A percentile compares a stretch with the other conserved stretches of the same genome.
Conservation (phyloP, 257 asterid species). For the Ilex aquifolium region DNA sequence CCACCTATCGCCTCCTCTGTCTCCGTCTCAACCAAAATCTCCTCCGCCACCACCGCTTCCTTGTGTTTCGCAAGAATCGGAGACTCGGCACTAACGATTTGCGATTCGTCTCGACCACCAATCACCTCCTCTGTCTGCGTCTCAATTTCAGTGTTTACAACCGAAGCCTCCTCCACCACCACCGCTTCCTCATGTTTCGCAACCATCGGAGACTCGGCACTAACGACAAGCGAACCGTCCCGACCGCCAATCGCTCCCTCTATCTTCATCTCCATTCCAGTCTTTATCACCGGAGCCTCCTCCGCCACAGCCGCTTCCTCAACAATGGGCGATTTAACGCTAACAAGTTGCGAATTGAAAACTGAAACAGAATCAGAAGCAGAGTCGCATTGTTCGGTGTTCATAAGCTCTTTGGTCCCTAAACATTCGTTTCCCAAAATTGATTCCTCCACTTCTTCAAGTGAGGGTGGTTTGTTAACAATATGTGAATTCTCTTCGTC, state of each 20-base stretch:
- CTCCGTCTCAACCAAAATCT: no score
- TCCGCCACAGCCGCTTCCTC: conserved; percentile 23
- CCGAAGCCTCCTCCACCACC: conserved; percentile 24
- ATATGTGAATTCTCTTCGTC: neutral
- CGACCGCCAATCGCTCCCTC: conserved; percentile 22
- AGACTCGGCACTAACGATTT: no score
- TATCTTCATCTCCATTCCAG: conserved; percentile 26
- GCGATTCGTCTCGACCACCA: conserved; percentile 6
- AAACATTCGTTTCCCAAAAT: neutral
- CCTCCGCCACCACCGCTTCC: no score
- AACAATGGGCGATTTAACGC: neutral
- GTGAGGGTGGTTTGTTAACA: neutral
- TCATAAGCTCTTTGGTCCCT: neutral
- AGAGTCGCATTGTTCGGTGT: no score
- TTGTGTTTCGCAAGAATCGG: no score
- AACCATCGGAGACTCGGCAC: no score
- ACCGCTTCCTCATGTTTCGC: conserved; percentile 11
- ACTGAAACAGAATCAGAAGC: no score
- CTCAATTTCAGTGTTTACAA: conserved; percentile 26
- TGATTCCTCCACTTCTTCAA: neutral
- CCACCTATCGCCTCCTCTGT: no score
- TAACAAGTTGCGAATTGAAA: no score
- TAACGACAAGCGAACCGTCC: no score
- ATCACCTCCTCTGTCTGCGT: conserved; percentile 24
- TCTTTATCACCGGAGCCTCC: conserved; percentile 23